Evolutionary conservation across 352 stramenopile genomes (phyloP), one percentile per base, ranked within the genome.

Genomic region (Pythium apleroticum): DNA sequence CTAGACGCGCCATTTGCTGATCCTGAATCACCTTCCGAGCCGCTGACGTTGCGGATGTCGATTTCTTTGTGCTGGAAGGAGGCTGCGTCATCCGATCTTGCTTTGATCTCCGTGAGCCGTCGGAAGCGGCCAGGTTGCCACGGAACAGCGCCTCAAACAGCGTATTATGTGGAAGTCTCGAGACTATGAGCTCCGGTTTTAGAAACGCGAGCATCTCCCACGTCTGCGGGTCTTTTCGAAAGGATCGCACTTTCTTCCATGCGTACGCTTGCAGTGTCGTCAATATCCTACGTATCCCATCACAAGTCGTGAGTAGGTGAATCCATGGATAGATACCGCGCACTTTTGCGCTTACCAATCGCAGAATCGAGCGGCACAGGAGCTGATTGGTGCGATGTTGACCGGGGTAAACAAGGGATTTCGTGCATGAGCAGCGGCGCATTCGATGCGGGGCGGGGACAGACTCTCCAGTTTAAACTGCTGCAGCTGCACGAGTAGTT

Each of bases 341-440:
- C 25, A 37, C n/a, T 2, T n/a, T 27, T 54, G 25, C 24, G 39
- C 60, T n/a, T 68, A 88, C 86, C 91, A 98, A n/a, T 93, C 89
- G 60, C 92, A 98, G 50, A 98, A 93, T 28, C 85, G 83, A 1
- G 87, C 89, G 0, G 92, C 91, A 37, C 89, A 94, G 7, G 77
- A 85, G 68, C 88, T 97, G 58, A 98, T 88, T 8, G 88, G 81
- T 0, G 65, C 73, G 19, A 98, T 86, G 37, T 89, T 74, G 2
- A 57, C 58, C 2, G 84, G 72, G 10, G 76, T 72, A 56, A 95
- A 96, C 1, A 93, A 69, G 4, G 80, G 71, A 60, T 96, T 95
- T 0, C 78, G 68, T 50, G 80, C 75, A 22, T 93, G 80, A 0
- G 69, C 60, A n/a, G 79, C 77, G 12, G 74, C 74, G 35, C 74